Base-by-base conservation (phyloP, 2,329 filamentous ascomycete genomes). In the Aspergillus vadensis region DNA sequence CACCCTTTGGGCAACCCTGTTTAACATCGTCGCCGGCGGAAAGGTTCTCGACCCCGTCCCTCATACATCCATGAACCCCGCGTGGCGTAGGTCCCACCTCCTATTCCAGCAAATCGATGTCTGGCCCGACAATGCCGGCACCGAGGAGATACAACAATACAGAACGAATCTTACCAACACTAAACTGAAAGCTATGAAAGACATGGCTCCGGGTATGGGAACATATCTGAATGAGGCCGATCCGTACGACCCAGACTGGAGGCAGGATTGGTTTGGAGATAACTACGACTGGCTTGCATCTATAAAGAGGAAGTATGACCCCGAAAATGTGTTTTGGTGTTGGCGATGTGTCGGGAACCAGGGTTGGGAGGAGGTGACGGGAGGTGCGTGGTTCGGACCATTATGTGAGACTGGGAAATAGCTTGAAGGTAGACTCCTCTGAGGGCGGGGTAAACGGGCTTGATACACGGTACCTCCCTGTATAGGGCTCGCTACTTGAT, bases 251-350 rank as follows among this genome's bases (percentile, higher is more conserved):
- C 63, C 60, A 2, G 36, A 60, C 2, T 68, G 66, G 66, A 67
- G 58, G 25, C 5, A 65, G 27, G 62, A 63, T 12, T 69, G 53
- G 48, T 68, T 43, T 12, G 67, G 67, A 9, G 54, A 64, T 6
- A 65, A 68, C 6, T 72, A 72, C 59, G 60, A 65, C 14, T 55
- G 62, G 44, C 59, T 74, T n/a, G 17, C 54, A n/a, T 41, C 60
- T 10, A 52, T 72, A 14, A 72, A 73, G 66, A 52, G 65, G 39
- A 63, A 65, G 21, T 72, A 70, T 53, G 72, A 74, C 59, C 68
- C 70, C 0, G 58, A 62, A 1, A 43, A 55, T 3, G 58, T 68
- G 21, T 73, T 72, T 43, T 73, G 67, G 64, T 69, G 67, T 25
- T 66, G 61, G 49, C 63, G 63, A 5, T 70, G 69, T 39, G 70